Evolutionary conservation across 441 rosid genomes (phyloP), one percentile per base, ranked within the genome.

Genomic region (Macaranga tanarius): DNA sequence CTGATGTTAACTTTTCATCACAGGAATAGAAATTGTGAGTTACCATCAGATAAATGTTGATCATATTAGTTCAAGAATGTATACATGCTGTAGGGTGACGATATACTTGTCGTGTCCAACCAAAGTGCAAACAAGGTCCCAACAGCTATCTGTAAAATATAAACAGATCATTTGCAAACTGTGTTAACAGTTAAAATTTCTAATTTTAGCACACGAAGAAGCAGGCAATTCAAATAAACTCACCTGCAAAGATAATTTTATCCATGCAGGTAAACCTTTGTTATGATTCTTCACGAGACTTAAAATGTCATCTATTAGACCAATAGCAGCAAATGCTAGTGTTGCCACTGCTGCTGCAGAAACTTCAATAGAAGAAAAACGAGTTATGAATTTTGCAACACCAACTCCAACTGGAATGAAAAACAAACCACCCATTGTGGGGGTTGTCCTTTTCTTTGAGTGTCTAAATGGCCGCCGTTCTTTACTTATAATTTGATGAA

Each of bases 81-180:
- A 87, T 95, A 91, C 97, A 95, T 95, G 97, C 95, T 89, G 89
- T 95, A 95, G 52, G 97, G 98, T 72, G 96, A 87, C 47, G 96
- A 76, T 73, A 95, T 79, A 61, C 58, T 81, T 59, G 92, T 58
- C 19, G 78, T 40, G 75, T 86, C 85, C 96, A 95, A 83, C 99
- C 99, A 92, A 78, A 88, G 80, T 26, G 96, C 81, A 79, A 95
- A 95, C 75, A 80, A 82, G 38, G 82, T 84, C 75, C 95, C 98
- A 55, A 87, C 86, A 25, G 84, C 87, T 77, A 81, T 87, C 99
- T 95, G 90, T n/a, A 67, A 85, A 47, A 25, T 17, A 77, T 56
- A 55, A 55, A 71, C 72, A 50, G 65, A 54, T 84, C 71, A 74
- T 20, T 61, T 38, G 67, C 71, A 73, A 75, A 52, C 23, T 54